phyloP scores from a whole-genome alignment of 352 stramenopile genomes.

The Pythium volutum region DNA sequence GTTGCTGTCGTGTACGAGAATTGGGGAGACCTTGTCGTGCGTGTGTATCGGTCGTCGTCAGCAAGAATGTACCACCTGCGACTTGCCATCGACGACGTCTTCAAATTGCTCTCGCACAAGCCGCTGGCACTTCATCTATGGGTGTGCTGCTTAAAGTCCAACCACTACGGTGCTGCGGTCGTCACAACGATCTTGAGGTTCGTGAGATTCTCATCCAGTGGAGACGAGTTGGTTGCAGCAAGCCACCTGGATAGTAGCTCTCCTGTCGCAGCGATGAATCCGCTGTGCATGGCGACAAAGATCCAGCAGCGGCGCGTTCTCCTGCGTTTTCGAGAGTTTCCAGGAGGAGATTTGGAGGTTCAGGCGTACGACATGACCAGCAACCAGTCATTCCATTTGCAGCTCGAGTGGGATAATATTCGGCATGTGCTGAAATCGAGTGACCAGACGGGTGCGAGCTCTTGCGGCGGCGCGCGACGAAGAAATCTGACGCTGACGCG shows the following conservation, averaged over 20 bases:
- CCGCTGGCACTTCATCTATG: constrained; percentile 55
- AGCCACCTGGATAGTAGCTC: not conserved
- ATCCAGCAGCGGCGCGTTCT: constrained; percentile 48
- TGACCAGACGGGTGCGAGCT: not conserved
- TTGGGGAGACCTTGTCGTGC: constrained; percentile 65
- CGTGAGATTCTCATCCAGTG: constrained; percentile 2
- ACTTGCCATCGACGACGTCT: constrained; percentile 33
- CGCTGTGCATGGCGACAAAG: constrained; percentile 10
- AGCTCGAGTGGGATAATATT: constrained; percentile 50
- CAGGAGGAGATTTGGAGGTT: constrained; percentile 42
- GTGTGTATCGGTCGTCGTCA: constrained; percentile 45
- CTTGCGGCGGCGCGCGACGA: not conserved
- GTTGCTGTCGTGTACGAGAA: constrained; percentile 70
- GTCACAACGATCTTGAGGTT: constrained; percentile 43
- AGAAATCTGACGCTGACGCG: constrained; percentile 35
- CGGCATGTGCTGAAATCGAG: constrained; percentile 29
- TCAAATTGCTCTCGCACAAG: constrained; percentile 36
- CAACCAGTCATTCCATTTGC: constrained; percentile 39
- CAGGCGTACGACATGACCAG: constrained; percentile 38
- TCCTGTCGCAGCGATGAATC: not conserved
- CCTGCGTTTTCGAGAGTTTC: constrained; percentile 39
- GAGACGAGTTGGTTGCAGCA: not conserved
- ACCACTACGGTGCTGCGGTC: constrained; percentile 49
- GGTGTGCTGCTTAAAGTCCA: constrained; percentile 66
- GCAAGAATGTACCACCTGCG: constrained; percentile 32